phyloP scores from a whole-genome alignment of 2,329 filamentous ascomycete genomes.

The Dissoconium aciculare region DNA sequence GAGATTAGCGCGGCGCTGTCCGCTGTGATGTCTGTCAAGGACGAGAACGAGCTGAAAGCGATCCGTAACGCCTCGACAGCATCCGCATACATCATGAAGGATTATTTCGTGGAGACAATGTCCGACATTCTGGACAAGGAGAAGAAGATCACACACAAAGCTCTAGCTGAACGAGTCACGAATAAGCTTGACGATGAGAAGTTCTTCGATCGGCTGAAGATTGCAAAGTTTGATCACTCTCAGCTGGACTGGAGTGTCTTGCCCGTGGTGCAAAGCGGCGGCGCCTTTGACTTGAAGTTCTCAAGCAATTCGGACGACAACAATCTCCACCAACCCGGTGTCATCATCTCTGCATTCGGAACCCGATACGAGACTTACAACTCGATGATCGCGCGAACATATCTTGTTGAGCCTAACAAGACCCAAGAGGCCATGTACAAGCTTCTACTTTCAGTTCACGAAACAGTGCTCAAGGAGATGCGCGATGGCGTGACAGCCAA shows the following conservation, averaged over 20 bases:
- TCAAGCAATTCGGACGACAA: slow-evolving; percentile 62
- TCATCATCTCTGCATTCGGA: slow-evolving; percentile 84
- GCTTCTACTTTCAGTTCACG: slow-evolving; percentile 69
- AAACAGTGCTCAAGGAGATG: slow-evolving; percentile 77
- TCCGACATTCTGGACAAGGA: slow-evolving; percentile 88
- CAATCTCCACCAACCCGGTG: slow-evolving; percentile 64
- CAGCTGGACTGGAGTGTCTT: slow-evolving; percentile 93
- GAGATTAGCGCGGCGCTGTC: slow-evolving; percentile 76
- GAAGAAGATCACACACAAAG: slow-evolving; percentile 88
- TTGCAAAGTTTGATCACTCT: slow-evolving; percentile 75
- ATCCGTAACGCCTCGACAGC: slow-evolving; percentile 92
- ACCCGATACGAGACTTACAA: slow-evolving; percentile 93
- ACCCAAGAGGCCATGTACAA: slow-evolving; percentile 91
- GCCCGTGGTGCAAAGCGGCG: slow-evolving; percentile 74
- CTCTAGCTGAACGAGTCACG: slow-evolving; percentile 72
- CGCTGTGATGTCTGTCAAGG: slow-evolving; percentile 77
- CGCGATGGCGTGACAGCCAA: slow-evolving; percentile 74
- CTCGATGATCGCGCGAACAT: slow-evolving; percentile 81
- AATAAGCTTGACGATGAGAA: slow-evolving; percentile 84
- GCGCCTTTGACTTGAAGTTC: slow-evolving; percentile 82
- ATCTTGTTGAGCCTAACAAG: slow-evolving; percentile 93
- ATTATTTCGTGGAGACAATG: slow-evolving; percentile 98
- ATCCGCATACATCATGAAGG: slow-evolving; percentile 85
- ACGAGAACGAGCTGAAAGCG: slow-evolving; percentile 80
- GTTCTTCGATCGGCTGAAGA: slow-evolving; percentile 77